Percentiles rank a stretch among this genome's conserved stretches.
phyloP scores from a whole-genome alignment of 306 rosid genomes.

The Betula pendula region DNA sequence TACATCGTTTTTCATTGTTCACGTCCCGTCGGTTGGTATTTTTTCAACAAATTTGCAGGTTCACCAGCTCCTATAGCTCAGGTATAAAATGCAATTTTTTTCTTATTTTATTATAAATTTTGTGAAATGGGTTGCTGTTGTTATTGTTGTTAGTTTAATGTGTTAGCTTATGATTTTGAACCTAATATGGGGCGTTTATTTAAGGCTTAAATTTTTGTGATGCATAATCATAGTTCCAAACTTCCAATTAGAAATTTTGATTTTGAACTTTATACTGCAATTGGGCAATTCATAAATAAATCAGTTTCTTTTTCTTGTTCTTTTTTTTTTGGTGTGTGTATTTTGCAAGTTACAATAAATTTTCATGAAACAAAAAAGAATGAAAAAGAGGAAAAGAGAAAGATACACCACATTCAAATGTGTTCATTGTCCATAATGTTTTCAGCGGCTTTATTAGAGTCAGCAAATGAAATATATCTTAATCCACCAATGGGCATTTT shows the following conservation, averaged over 20 bases:
- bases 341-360: neutral
- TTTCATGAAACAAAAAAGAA: neutral
- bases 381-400: neutral
- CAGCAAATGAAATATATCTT: neutral
- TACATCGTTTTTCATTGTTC: neutral
- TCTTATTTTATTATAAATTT: neutral
- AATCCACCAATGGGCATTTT: neutral
- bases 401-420: neutral
- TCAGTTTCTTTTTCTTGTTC: no score
- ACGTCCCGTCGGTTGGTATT: constrained; percentile 3
- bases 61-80: constrained; percentile 19
- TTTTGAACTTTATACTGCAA: neutral
- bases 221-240: neutral
- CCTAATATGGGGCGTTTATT: neutral
- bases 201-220: neutral
- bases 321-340: no score
- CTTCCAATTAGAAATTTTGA: neutral
- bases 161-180: neutral
- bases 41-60: constrained; percentile 21
- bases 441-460: neutral
- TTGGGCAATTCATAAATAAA: neutral
- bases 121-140: neutral
- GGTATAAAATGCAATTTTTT: neutral
- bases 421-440: neutral
- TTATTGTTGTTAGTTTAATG: neutral